These are phyloP conservation scores for Colletotrichum nymphaeae DNA, from an alignment of 2,329 filamentous ascomycete species.

Conservation along the genomic window DNA sequence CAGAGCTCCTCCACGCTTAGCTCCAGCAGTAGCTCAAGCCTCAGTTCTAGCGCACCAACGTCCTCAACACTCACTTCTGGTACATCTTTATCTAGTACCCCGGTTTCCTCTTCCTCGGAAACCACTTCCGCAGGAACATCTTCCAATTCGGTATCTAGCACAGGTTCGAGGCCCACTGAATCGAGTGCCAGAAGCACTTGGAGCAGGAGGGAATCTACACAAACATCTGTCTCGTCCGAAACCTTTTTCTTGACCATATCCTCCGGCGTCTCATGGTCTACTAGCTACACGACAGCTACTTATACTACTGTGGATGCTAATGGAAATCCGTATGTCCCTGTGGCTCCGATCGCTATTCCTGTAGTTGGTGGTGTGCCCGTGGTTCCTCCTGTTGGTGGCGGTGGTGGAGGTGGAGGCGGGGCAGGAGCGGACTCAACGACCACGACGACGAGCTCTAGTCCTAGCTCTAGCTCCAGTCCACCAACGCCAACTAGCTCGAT, in stretches of 20 bases:
- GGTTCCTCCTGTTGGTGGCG: background rate
- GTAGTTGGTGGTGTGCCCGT: background rate
- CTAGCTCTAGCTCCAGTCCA: background rate
- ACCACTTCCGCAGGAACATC: background rate
- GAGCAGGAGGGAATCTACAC: constrained; percentile 1
- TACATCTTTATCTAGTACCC: background rate
- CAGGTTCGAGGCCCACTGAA: background rate
- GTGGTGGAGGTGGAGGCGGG: constrained; percentile 3
- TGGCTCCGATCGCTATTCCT: background rate
- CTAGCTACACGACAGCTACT: background rate
- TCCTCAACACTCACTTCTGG: background rate
- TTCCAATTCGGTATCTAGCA: background rate
- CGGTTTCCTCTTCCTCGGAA: background rate
- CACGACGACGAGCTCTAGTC: background rate
- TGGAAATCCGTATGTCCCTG: constrained; percentile 6
- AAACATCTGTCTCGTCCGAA: constrained; percentile 3
- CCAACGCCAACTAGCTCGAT: background rate
- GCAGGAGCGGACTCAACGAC: background rate
- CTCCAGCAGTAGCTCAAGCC: background rate
- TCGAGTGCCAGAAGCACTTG: background rate
- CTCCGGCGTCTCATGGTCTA: constrained; percentile 12
- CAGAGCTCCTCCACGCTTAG: background rate
- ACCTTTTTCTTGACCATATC: constrained; percentile 4
- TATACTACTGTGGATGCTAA: constrained; percentile 2
- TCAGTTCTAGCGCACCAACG: background rate